phyloP scores from a whole-genome alignment of 441 rosid genomes.

The Adansonia gregorii region DNA sequence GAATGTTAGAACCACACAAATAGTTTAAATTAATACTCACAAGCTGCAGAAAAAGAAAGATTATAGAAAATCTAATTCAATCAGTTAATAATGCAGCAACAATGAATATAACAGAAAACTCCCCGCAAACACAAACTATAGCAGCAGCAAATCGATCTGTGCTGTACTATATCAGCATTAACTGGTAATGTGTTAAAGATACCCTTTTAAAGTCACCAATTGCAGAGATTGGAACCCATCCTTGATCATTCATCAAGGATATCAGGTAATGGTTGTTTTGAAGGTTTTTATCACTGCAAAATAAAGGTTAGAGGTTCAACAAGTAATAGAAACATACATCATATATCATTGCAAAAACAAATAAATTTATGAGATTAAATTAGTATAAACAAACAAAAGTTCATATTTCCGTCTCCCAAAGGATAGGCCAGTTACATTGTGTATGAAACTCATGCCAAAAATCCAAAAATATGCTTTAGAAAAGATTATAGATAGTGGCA shows the following conservation, averaged over 20 bases:
- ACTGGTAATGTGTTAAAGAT: constrained; percentile 24
- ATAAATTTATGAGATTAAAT: not conserved
- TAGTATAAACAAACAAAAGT: constrained; percentile 7
- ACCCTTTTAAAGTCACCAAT: constrained; percentile 94
- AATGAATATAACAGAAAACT: constrained; percentile 12
- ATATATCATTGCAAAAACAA: constrained; percentile 1
- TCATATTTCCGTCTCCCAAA: not conserved
- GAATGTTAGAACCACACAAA: constrained; percentile 20
- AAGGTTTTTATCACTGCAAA: constrained; percentile 81
- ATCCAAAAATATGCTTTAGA: not conserved
- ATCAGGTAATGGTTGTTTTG: constrained; percentile 62
- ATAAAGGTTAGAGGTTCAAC: constrained; percentile 19
- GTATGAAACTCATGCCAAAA: not conserved
- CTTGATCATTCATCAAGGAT: constrained; percentile 85
- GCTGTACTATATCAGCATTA: constrained; percentile 3
- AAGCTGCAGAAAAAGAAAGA: not conserved
- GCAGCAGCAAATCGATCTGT: not conserved
- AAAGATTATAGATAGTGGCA: not conserved
- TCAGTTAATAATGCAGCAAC: not conserved
- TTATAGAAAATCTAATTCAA: not conserved
- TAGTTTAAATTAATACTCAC: not conserved
- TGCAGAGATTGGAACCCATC: constrained; percentile 74
- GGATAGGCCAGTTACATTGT: constrained; percentile 10
- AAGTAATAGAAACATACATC: constrained; percentile 10
- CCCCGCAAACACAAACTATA: not conserved